Base-by-base conservation (phyloP, 2,329 filamentous ascomycete genomes). In the Pyricularia grisea region DNA sequence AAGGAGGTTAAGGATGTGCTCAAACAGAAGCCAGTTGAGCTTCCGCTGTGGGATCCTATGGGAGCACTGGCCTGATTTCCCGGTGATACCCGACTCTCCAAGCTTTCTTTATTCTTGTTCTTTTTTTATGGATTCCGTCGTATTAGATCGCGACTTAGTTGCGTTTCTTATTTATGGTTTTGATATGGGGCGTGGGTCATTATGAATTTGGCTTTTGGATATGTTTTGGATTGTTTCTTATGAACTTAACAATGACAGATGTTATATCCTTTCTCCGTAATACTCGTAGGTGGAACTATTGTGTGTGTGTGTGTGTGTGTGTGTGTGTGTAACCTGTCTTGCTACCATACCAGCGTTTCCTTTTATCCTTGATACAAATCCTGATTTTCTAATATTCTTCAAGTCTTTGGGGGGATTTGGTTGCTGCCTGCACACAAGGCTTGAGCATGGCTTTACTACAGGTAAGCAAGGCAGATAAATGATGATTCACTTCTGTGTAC, bases 31-130 rank as follows among this genome's bases (percentile, higher is more conserved):
- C 87, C 92, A 0, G 85, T 89, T 71, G 86, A 92, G 68, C 79
- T 94, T 70, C 90, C 90, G 1, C 79, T 92, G 28, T 94, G 92
- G 92, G 91, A 94, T 81, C 91, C 91, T 0, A 92, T 94, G 89
- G 91, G 91, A 0, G 84, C 89, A 23, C 76, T 93, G 77, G 91
- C 90, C 73, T 91, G 75, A 75, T 28, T 28, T 61, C 25, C 14
- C 9, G 4, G 12, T 17, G 23, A 14, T 14, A 6, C 23, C 23
- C 27, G n/a, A 10, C 25, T 25, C 33, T 25, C 10, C 12, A 25
- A 2, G 10, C n/a, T 61, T 61, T 61, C 10, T 25, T 27, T 28
- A 55, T 20, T 55, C 7, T 5, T n/a, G 17, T n/a, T 55, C 20
- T 55, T 4, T 20, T 55, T 55, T n/a, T 55, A 10, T 20, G 42